These are phyloP conservation scores for Ambrosia trifida DNA, from an alignment of 129 eudicot genomes.

Conservation along the genomic window DNA sequence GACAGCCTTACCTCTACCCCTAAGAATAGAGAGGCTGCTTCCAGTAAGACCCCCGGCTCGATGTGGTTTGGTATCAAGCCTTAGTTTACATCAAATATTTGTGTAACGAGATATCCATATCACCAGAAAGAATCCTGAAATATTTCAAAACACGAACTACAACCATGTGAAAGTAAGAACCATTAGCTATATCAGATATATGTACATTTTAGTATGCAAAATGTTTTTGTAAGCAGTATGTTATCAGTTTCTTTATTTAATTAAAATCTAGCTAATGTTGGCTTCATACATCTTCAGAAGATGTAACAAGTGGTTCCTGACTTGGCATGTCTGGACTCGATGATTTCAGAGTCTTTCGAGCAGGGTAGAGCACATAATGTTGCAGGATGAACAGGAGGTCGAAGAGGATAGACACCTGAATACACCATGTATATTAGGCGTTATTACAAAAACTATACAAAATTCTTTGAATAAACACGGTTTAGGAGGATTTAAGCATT, in stretches of 20 bases:
- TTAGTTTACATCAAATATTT: not conserved
- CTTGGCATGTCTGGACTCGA: slow-evolving; percentile 40
- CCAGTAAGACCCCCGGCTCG: no score
- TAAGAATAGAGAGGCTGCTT: no score
- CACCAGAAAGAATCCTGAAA: not conserved
- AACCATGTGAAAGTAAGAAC: slow-evolving; percentile 17
- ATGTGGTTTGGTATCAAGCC: no score
- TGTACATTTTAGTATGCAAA: slow-evolving; percentile 12
- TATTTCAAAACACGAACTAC: slow-evolving; percentile 1
- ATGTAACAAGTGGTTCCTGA: slow-evolving; percentile 61
- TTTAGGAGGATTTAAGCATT: not conserved
- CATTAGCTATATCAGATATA: not conserved
- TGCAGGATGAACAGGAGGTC: slow-evolving; percentile 85
- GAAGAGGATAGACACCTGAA: slow-evolving; percentile 86
- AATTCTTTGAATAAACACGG: not conserved
- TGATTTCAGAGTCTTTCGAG: slow-evolving; percentile 32
- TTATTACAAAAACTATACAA: not conserved
- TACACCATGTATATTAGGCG: not conserved
- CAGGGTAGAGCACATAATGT: slow-evolving; percentile 80
- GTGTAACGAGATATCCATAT: not conserved
- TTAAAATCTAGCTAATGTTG: not conserved
- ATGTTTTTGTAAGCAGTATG: slow-evolving; percentile 11
- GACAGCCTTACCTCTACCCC: no score
- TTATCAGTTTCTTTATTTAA: not conserved
- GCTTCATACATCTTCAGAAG: slow-evolving; percentile 37